Base-by-base conservation (phyloP, 352 stramenopile genomes). In the Pythium biforme region DNA sequence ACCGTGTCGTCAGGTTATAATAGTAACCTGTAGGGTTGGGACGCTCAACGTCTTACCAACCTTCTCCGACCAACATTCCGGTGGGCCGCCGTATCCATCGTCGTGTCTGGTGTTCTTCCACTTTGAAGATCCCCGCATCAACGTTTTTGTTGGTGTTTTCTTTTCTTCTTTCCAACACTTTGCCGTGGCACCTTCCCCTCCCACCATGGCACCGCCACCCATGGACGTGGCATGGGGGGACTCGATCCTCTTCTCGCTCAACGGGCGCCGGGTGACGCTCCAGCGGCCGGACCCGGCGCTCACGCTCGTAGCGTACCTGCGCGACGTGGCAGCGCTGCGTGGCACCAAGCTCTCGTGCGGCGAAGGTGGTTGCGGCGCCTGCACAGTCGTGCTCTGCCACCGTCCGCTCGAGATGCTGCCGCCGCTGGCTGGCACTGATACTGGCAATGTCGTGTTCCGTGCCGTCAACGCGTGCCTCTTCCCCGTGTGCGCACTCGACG, bases 401-500 rank as follows among this genome's bases (percentile, higher is more conserved):
- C 56, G 52, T 22, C 54, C 58, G 17, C 46, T 73, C 10, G 52
- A 68, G 22, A 62, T 46, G 15, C 25, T 59, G 1, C 62, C 62
- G 4, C 17, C 26, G 22, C 17, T 20, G 29, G 29, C 29, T 10
- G 19, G 4, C 22, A 26, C 0, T 39, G 11, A 9, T 6, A 53
- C n/a, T 26, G 40, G 15, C 15, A 17, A 59, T 6, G 51, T 73
- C 5, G 63, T 77, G 12, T 70, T 78, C 33, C 59, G 62, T 31
- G 61, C 86, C 19, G 87, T 94, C 3, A 96, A 97, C 59, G 84
- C 90, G 19, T 97, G 90, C 66, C 67, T 97, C 3, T 86, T 91
- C 50, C 88, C 86, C 10, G 70, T 93, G 10, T 69, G 86, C 11
- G 75, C 78, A 7, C 76, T 86, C 14, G 88, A 97, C 69, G 83